A percentile compares a stretch with the other conserved stretches of the same genome.
These are phyloP conservation scores for Exophiala xenobiotica DNA, from an alignment of 2,329 filamentous ascomycete species.

Conservation along the genomic window DNA sequence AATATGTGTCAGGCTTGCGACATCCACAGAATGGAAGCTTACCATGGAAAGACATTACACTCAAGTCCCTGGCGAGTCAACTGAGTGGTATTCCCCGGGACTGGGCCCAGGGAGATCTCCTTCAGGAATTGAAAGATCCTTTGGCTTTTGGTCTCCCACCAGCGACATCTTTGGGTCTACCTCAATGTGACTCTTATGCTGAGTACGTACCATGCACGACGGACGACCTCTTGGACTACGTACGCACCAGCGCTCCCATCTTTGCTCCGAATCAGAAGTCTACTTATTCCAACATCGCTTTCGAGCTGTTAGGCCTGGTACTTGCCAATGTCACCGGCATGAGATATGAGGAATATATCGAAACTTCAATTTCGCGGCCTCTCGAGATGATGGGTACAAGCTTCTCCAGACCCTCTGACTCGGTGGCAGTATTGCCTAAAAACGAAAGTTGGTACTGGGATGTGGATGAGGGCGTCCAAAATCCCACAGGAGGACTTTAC, in stretches of 20 bases:
- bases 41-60: constrained; percentile 32
- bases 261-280: constrained; percentile 32
- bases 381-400: constrained; percentile 23
- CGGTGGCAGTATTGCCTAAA: constrained; percentile 28
- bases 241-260: constrained; percentile 19
- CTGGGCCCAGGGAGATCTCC: constrained; percentile 30
- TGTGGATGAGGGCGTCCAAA: constrained; percentile 43
- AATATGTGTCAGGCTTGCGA: constrained; percentile 26
- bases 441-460: constrained; percentile 38
- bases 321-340: constrained; percentile 32
- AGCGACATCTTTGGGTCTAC: constrained; percentile 10
- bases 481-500: constrained; percentile 47
- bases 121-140: constrained; percentile 11
- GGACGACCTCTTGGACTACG: constrained; percentile 14
- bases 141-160: constrained; percentile 23
- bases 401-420: constrained; percentile 25
- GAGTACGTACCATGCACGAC: constrained; percentile 22
- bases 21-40: constrained; percentile 17
- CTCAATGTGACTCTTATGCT: constrained; percentile 18
- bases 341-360: constrained; percentile 31
- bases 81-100: constrained; percentile 33
- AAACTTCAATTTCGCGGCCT: constrained; percentile 23
- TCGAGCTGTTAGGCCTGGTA: constrained; percentile 33
- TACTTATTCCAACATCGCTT: constrained; percentile 35
- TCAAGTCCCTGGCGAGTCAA: constrained; percentile 32